These are phyloP conservation scores for Rhodotorula sphaerocarpa DNA, from an alignment of 768 basidiomycete genomes.

Conservation along the genomic window DNA sequence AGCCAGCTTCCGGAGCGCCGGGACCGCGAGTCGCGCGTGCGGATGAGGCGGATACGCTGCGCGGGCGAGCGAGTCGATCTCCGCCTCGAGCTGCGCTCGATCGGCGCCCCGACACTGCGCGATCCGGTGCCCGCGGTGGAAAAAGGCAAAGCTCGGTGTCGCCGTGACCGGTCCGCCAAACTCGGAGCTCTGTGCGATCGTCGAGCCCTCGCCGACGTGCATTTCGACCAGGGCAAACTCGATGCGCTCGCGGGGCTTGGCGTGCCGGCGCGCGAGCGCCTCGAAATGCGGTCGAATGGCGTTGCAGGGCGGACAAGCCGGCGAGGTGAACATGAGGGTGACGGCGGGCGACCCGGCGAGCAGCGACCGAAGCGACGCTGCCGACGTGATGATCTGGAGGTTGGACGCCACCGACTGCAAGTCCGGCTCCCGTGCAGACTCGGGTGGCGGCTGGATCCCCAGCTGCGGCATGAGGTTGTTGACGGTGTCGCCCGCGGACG, in stretches of 20 bases:
- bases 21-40: conserved; percentile 55
- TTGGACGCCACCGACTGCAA: conserved; percentile 53
- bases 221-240: conserved; percentile 81
- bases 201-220: conserved; percentile 56
- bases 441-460: not conserved
- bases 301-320: conserved; percentile 67
- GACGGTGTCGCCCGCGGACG: conserved; percentile 34
- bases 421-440: conserved; percentile 16
- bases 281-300: conserved; percentile 80
- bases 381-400: conserved; percentile 65
- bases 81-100: conserved; percentile 59
- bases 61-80: conserved; percentile 65
- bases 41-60: conserved; percentile 76
- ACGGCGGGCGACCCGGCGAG: conserved; percentile 61
- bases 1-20: conserved; percentile 44
- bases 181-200: conserved; percentile 55
- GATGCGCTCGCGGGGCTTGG: conserved; percentile 47
- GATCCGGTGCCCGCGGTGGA: conserved; percentile 62
- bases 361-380: conserved; percentile 60
- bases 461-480: conserved; percentile 18
- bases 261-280: conserved; percentile 52
- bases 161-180: conserved; percentile 50
- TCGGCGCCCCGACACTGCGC: conserved; percentile 67
- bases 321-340: conserved; percentile 71
- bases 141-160: conserved; percentile 86